phyloP scores from a whole-genome alignment of 1,284 basidiomycete species.

The Tylopilus sp. region DNA sequence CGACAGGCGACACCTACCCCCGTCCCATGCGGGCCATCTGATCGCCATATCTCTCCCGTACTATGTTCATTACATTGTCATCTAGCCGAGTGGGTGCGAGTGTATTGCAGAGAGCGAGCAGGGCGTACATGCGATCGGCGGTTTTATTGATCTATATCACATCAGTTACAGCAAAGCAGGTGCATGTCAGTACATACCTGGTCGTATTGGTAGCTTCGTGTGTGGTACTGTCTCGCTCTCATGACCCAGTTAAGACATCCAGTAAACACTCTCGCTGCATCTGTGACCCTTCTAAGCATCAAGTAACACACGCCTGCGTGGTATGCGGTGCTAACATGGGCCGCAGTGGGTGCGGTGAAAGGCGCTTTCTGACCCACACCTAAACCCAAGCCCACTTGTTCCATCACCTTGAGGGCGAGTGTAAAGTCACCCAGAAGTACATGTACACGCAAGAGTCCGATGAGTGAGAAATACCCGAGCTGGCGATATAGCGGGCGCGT shows the following conservation, averaged over 20 bases:
- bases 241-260: constrained; percentile 95
- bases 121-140: constrained; percentile 97
- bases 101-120: constrained; percentile 94
- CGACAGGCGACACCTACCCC: constrained; percentile 61
- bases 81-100: constrained; percentile 92
- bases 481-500: constrained; percentile 91
- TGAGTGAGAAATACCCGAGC: constrained; percentile 98
- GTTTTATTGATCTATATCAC: constrained; percentile 90
- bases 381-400: constrained; percentile 91
- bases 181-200: constrained; percentile 63
- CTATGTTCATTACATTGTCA: constrained; percentile 94
- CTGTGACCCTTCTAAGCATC: constrained; percentile 93
- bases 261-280: constrained; percentile 94
- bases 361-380: constrained; percentile 90
- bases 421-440: constrained; percentile 98
- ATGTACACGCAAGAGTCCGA: constrained; percentile 96
- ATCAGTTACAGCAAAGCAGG: constrained; percentile 4
- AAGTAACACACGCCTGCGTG: constrained; percentile 98
- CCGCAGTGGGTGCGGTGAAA: constrained; percentile 92
- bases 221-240: constrained; percentile 95
- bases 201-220: constrained; percentile 96
- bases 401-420: constrained; percentile 95
- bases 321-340: constrained; percentile 95
- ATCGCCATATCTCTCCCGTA: constrained; percentile 94
- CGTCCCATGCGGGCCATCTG: constrained; percentile 89